Evolutionary conservation across 257 asterid species (phyloP).

Genomic region (Solanum corneliomulleri): DNA sequence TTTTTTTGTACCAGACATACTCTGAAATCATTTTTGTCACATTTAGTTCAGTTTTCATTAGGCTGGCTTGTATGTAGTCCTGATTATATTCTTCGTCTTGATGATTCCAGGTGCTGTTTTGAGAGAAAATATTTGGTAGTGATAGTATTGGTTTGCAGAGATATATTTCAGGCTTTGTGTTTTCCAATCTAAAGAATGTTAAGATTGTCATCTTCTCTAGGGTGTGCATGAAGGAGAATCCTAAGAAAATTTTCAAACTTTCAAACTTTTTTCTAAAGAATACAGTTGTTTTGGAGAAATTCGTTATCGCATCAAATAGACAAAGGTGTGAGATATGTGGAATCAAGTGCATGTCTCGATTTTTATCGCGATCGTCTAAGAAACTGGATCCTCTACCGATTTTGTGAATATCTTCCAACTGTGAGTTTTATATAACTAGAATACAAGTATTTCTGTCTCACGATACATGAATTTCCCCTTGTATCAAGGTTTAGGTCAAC

Average conservation of each 20-base stretch:
- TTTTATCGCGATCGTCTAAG: neutral
- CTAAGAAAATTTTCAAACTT: neutral
- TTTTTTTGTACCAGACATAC: neutral
- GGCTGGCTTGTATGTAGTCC: neutral
- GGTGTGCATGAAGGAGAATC: neutral
- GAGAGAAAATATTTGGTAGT: neutral
- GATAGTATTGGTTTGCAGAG: neutral
- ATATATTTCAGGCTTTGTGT: neutral
- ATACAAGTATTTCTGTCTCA: neutral
- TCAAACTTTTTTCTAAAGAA: neutral
- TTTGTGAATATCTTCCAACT: neutral
- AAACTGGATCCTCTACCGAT: neutral
- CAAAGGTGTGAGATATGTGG: neutral
- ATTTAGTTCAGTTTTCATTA: too few relatives aligned
- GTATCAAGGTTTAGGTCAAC: neutral
- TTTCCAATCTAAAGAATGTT: neutral
- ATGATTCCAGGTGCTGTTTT: neutral
- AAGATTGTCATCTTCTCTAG: neutral
- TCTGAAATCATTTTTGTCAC: neutral
- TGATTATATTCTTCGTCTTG: neutral
- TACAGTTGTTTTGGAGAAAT: neutral
- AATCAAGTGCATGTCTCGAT: neutral
- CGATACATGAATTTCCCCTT: neutral
- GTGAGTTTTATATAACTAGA: neutral
- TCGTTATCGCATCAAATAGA: neutral